Evolutionary conservation across 306 rosid species (phyloP), one percentile per base, ranked within the genome.

Genomic region (Trifolium dubium): DNA sequence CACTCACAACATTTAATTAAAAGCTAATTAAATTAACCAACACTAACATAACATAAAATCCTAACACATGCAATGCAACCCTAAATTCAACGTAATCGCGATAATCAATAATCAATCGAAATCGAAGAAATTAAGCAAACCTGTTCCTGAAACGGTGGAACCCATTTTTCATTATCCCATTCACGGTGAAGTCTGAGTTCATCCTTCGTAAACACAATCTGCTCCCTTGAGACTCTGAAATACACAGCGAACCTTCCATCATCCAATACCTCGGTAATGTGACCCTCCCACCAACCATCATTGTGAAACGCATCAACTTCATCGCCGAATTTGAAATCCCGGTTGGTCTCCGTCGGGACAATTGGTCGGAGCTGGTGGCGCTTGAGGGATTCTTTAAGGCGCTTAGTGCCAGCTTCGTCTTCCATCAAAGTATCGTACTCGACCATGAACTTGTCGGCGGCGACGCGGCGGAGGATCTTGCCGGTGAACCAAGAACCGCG

Each of bases 251-350:
- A 80, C 7, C 46, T 84, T 6, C 81, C 90, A 6, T 78, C 58
- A 2, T 59, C 78, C 12, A 80, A 31, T 13, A 56, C 81, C 17
- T 67, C 4, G 0, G 84, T 76, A 0, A 88, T 75, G 44, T 60
- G 64, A 39, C 90, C 92, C 69, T 82, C 86, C 92, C 92, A 88
- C 92, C 92, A 88, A 29, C 92, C 92, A 0, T 86, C 92, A 5
- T 88, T 75, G 66, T 78, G 77, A 77, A 11, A 84, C 0, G 88
- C 92, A 30, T 88, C 92, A 30, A 88, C 90, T 54, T 86, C 84
- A 5, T 88, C 88, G 28, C 92, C 92, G 39, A 75, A 72, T 72
- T 67, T 81, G 80, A 84, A 82, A 8, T 40, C 68, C 15, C 51
- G 49, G 29, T 14, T 29, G 10, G 72, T 5, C 64, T 82, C 87